phyloP scores from a whole-genome alignment of 768 basidiomycete species.

The Lyophyllum shimeji region DNA sequence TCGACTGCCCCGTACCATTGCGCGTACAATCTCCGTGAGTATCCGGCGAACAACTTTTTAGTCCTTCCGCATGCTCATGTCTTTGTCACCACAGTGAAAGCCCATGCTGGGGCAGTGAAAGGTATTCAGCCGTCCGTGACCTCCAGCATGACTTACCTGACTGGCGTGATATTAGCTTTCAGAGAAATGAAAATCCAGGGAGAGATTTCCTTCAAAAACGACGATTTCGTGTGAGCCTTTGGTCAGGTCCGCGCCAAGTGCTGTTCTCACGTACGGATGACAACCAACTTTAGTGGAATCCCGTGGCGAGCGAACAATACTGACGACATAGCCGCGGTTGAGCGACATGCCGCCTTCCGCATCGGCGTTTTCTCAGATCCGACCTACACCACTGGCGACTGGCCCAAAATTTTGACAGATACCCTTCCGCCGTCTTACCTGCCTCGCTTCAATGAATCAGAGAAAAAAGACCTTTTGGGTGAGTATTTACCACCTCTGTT shows the following conservation, averaged over 20 bases:
- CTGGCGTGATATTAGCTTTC: slow-evolving; percentile 30
- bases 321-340: slow-evolving; percentile 43
- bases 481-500: neutral
- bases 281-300: slow-evolving; percentile 31
- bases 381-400: slow-evolving; percentile 50
- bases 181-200: slow-evolving; percentile 46
- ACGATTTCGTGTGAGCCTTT: slow-evolving; percentile 44
- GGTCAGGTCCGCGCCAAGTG: neutral
- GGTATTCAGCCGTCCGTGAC: slow-evolving; percentile 21
- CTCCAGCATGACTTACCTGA: neutral
- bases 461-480: slow-evolving; percentile 44
- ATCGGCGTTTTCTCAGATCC: slow-evolving; percentile 53
- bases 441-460: slow-evolving; percentile 46
- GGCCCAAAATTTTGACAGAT: slow-evolving; percentile 50
- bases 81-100: slow-evolving; percentile 31
- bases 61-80: neutral
- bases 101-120: slow-evolving; percentile 51
- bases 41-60: neutral
- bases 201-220: slow-evolving; percentile 56
- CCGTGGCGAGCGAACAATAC: slow-evolving; percentile 45
- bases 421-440: slow-evolving; percentile 44
- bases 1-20: slow-evolving; percentile 46
- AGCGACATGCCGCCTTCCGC: slow-evolving; percentile 50
- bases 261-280: neutral
- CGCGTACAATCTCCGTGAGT: slow-evolving; percentile 41